Base-by-base conservation (phyloP, 2,329 filamentous ascomycete genomes). In the Boeremia lycopersici region DNA sequence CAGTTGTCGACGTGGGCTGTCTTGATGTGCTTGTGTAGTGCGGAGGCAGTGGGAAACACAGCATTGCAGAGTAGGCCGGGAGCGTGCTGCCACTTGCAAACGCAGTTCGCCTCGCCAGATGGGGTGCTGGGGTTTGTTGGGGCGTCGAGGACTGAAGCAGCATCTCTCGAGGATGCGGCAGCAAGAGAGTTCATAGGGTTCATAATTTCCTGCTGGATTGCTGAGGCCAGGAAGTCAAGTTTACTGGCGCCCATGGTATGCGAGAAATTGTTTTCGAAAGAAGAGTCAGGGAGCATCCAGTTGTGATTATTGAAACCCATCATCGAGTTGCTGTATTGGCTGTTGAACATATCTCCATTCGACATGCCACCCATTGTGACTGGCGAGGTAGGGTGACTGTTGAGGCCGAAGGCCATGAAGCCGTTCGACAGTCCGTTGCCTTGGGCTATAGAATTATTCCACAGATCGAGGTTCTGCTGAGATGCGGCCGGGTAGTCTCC, bases 11-110 rank as follows among this genome's bases (percentile, higher is more conserved):
- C 70, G 43, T 75, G 73, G 0, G 62, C 56, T 9, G 63, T 62
- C 44, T 74, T 74, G 51, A 74, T 68, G 57, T 75, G 73, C 30
- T 69, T 67, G 52, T 75, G 73, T 1, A 75, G 67, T 7, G 61
- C 60, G 46, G 68, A 64, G 9, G 72, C 56, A 26, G 55, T 59
- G 28, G 65, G 57, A 45, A 74, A 74, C 43, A 53, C 29, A 15
- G 70, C 66, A 11, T 68, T 63, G 33, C 73, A 75, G 39, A 68
- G 56, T 1, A 67, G 29, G 11, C 60, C 60, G 5, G 67, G 67
- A 10, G 53, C 56, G 50, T 69, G 65, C 60, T 73, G 63, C 65
- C 72, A 75, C 62, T 64, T 71, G 57, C 73, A 75, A 8, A 70
- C 40, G 40, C 59, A 67, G 6, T 58, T 40, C 23, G 66, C 44